Base-by-base conservation (phyloP, 2,329 filamentous ascomycete species). In the Paraphaeosphaeria minitans region DNA sequence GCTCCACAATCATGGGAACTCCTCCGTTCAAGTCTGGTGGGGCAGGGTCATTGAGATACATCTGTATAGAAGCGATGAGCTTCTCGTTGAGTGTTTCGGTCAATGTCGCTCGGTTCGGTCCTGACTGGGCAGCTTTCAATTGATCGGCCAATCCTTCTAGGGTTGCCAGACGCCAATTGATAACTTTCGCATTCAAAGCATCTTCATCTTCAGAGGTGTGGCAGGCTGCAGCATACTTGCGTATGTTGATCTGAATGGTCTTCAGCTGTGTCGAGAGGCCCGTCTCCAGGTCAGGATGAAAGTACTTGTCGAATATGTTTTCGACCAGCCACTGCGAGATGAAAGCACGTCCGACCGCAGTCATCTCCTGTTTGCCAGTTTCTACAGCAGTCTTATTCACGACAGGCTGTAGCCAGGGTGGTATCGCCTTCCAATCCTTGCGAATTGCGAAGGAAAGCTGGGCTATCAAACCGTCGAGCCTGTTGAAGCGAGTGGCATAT, bases 321-420 rank as follows among this genome's bases (percentile, higher is more conserved):
- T 97, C 92, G 24, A 94, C 88, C 6, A 99, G 80, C 92, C 94
- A 99, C 60, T 89, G 87, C 29, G 91, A 91, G 66, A 99, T 93
- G 64, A 93, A 87, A 13, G 94, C 93, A 55, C 94, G 87, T 16
- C 95, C 95, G 24, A 96, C 90, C 5, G 93, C 93, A 7, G 93
- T 98, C 95, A 99, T 99, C 77, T 99, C 95, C 76, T 97, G 93
- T 73, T 93, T 96, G 61, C 93, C 95, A 10, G 89, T 92, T 68
- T 89, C 86, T 55, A 96, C 83, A 0, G 93, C 94, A 69, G 96
- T 93, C 53, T 89, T 84, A 75, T 94, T 97, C 64, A 96, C 91
- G 55, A 88, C 91, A 24, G 84, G 84, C 55, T 87, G 85, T 46
- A 99, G 82, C 92, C 93, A 98, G 6, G 82, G 74, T 0, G 95